phyloP scores from a whole-genome alignment of 1,284 basidiomycete genomes.

The Tylopilus sp. region DNA sequence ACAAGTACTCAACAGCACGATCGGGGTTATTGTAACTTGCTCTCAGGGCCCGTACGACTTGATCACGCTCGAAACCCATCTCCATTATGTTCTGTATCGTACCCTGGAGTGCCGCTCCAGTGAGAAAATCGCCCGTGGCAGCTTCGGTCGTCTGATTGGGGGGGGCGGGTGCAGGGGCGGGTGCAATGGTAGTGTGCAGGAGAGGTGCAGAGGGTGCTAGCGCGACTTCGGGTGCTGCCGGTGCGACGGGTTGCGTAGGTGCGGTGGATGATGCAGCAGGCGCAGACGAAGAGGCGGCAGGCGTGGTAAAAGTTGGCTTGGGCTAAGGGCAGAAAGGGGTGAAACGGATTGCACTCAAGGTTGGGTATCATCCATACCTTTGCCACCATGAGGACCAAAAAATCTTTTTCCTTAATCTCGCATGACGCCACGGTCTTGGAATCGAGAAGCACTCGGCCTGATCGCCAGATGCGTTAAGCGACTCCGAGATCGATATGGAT shows the following conservation, averaged over 20 bases:
- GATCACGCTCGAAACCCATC: conserved; percentile 91
- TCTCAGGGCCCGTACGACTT: conserved; percentile 82
- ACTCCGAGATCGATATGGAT: conserved; percentile 8
- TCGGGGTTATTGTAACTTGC: conserved; percentile 99
- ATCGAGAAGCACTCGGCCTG: conserved; percentile 91
- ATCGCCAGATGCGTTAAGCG: conserved; percentile 4
- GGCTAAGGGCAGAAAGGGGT: conserved; percentile 39
- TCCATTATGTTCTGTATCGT: conserved; percentile 82
- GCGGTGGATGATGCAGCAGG: conserved; percentile 26
- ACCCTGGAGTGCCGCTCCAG: conserved; percentile 68
- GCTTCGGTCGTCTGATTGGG: conserved; percentile 19
- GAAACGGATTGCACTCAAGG: neutral
- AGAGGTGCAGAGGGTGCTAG: conserved; percentile 5
- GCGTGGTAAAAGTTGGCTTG: conserved; percentile 45
- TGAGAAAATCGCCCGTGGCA: conserved; percentile 58
- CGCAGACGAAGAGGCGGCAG: conserved; percentile 28
- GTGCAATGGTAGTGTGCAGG: conserved; percentile 21
- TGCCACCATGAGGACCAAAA: conserved; percentile 96
- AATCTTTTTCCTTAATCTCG: conserved; percentile 98
- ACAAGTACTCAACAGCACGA: conserved; percentile 94
- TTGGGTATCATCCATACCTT: conserved; percentile 55
- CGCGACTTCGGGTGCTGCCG: conserved; percentile 12
- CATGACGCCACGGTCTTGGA: conserved; percentile 84
- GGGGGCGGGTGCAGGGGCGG: conserved; percentile 37
- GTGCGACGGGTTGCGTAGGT: conserved; percentile 22